Percentiles rank a stretch among this genome's conserved stretches.
phyloP scores from a whole-genome alignment of 2,329 filamentous ascomycete genomes.

The Colletotrichum sp. region DNA sequence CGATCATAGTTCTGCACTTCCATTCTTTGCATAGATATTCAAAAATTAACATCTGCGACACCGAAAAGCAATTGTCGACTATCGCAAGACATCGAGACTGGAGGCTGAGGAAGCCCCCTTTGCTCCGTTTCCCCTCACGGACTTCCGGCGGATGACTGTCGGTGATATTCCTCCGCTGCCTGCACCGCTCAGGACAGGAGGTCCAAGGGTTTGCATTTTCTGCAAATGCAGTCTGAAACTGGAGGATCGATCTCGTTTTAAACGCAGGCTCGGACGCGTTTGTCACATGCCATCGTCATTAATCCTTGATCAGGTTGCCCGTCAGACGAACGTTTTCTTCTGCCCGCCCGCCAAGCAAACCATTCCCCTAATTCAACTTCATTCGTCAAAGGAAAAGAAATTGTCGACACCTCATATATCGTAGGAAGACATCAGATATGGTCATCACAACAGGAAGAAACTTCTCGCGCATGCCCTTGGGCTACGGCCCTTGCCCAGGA shows the following conservation, averaged over 20 bases:
- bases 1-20: no score
- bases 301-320: not conserved
- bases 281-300: not conserved
- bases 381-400: not conserved
- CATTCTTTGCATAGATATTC: no score
- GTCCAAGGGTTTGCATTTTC: not conserved
- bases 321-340: not conserved
- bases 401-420: not conserved
- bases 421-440: not conserved
- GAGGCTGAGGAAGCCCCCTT: not conserved
- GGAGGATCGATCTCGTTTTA: not conserved
- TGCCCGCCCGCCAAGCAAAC: not conserved
- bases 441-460: not conserved
- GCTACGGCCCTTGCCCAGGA: not conserved
- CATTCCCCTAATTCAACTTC: not conserved
- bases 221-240: not conserved
- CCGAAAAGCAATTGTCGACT: not conserved
- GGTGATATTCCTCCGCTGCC: not conserved
- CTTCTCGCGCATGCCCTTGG: slow-evolving; percentile 1
- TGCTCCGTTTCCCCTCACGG: not conserved
- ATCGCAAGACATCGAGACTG: not conserved
- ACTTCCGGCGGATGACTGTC: not conserved
- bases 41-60: not conserved
- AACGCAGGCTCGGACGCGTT: not conserved
- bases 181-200: not conserved